Base-by-base conservation (phyloP, 495 filamentous ascomycete species). In the Xylaria longipes region DNA sequence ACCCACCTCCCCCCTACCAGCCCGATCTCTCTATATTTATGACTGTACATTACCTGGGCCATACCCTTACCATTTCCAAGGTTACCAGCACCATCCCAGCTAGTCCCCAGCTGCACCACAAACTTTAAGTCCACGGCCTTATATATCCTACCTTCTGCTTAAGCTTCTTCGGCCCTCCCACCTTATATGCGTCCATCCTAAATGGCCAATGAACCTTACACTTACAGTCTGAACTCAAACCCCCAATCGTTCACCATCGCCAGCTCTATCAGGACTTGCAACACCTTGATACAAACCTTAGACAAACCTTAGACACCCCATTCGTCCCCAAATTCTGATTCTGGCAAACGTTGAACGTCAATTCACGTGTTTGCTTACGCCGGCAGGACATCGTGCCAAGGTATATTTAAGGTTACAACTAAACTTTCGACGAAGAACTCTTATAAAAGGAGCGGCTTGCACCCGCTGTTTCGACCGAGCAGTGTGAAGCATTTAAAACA, bases 141-240 rank as follows among this genome's bases (percentile, higher is more conserved):
- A 60, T 60, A 60, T 63, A 63, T 63, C 60, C 60, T 43, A 3
- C 60, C 57, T 60, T 70, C 75, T 67, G 72, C 75, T 73, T 71
- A 75, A 77, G 73, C 73, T 64, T 75, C 65, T 72, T 46, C 35
- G 35, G 11, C 68, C 50, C 52, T 68, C 60, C 58, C 63, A 71
- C 71, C 54, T 63, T 31, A 61, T 25, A 50, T 6, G 8, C 27
- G 25, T 31, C 25, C 56, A 31, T 37, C 57, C 33, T 37, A 37
- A 60, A 37, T 31, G 50, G 25, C 12, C 50, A 54, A 54, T 27
- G 22, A 54, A 29, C 27, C 25, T 17, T 56, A 29, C 52, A 6
- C 20, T 31, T 22, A 17, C 12, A 15, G 14, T 8, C 27, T 17
- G 27, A 17, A 15, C 17, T 31, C 52, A 56, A 17, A 15, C 27